Base-by-base conservation (phyloP, 768 basidiomycete species). In the Serendipita vermifera region DNA sequence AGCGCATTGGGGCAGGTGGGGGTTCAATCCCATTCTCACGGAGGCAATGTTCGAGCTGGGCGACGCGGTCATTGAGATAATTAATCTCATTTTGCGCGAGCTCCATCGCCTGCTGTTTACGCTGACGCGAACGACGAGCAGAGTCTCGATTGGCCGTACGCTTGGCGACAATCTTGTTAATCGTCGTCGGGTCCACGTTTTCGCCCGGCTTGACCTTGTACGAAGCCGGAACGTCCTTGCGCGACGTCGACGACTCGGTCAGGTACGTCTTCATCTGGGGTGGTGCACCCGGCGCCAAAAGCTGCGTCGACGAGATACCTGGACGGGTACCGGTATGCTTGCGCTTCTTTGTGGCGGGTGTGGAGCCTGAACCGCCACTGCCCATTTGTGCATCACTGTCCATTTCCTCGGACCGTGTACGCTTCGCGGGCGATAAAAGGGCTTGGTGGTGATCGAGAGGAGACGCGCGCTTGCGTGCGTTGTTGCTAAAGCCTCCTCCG, bases 131-230 rank as follows among this genome's bases (percentile, higher is more conserved):
- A 29, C 84, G 77, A 2, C 90, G 78, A 4, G 91, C 91, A 0
- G 90, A 89, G 3, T 90, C 68, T 2, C 90, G 91, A 62, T 94
- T 94, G 69, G 83, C 81, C 6, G 82, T 75, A 29, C 90, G 79
- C 72, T 90, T 91, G 38, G 76, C 77, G 62, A 81, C 83, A 60
- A 86, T 85, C 59, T 81, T 79, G 1, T 67, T 74, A 5, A 62
- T 64, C 5, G 71, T 79, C 0, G 77, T 77, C 7, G 59, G 70
- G 56, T 70, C 71, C 0, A 75, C 71, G 20, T 77, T 67, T 4
- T 72, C 67, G n/a, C 83, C 78, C 75, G 80, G 80, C 65, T 73
- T 76, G 57, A 57, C 60, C 32, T 58, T 62, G 62, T 86, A 86
- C 33, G 78, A 80, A 0, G 79, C 82, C 1, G 88, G 87, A 22